Base-by-base conservation (phyloP, 495 filamentous ascomycete species). In the Trichoderma gamsii region DNA sequence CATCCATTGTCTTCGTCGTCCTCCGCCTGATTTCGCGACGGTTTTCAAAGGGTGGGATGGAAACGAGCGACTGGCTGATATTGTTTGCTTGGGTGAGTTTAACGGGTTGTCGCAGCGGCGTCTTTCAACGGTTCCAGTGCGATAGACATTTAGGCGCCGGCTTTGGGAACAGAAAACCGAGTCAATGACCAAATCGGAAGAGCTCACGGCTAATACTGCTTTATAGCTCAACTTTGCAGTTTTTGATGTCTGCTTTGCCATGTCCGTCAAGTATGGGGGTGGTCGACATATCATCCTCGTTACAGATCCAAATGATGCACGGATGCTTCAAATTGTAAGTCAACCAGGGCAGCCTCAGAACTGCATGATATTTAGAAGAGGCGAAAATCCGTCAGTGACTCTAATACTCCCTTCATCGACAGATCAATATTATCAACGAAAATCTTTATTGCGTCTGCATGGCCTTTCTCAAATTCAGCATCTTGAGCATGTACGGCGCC, bases 391-490 rank as follows among this genome's bases (percentile, higher is more conserved):
- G 29, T 29, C 29, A 0, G 16, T 4, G n/a, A 11, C 9, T 2
- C n/a, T 23, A 56, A 56, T 25, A 23, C 21, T 23, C 21, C 51
- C 21, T n/a, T 7, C 8, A 16, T 25, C 8, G n/a, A 23, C 21
- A 56, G 51, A 56, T 56, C 8, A 56, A 56, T 16, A 56, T 56
- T 23, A 56, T 56, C n/a, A 56, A 56, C 21, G 51, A 56, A 56
- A 56, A 23, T 7, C 51, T 56, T n/a, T 56, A 56, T 11, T 56
- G 51, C 21, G 51, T 56, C n/a, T 56, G 51, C n/a, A 56, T 56
- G n/a, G 51, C 51, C 51, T 56, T 56, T 56, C 18, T 56, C n/a
- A 56, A 56, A 56, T 56, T 56, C 51, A 56, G 51, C 21, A 56
- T 56, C n/a, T n/a, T 56, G n/a, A 56, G 51, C 51, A 56, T 56